These are phyloP conservation scores for Ceratobasidium sp. DNA, from an alignment of 1,284 basidiomycete species.

Conservation along the genomic window DNA sequence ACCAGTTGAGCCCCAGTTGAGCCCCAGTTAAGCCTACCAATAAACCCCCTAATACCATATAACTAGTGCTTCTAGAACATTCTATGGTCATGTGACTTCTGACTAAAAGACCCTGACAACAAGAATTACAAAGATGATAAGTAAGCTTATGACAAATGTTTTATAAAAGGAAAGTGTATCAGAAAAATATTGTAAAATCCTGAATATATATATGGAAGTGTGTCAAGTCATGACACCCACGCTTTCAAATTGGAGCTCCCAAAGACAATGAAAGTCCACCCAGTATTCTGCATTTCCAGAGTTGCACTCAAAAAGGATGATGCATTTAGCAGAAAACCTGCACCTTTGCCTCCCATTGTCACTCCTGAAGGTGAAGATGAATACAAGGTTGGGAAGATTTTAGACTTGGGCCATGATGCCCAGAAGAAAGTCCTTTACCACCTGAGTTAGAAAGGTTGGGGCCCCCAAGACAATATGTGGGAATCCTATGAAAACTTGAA, in stretches of 20 bases:
- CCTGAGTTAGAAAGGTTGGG: constrained; percentile 2
- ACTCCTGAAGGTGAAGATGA: constrained; percentile 42
- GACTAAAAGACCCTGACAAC: too few relatives aligned
- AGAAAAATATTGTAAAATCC: too few relatives aligned
- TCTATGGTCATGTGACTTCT: too few relatives aligned
- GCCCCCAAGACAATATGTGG: constrained; percentile 9
- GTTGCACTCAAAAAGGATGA: background rate
- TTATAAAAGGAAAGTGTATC: too few relatives aligned
- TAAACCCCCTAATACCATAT: too few relatives aligned
- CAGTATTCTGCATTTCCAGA: constrained; percentile 54
- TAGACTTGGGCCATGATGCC: constrained; percentile 24
- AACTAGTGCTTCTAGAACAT: too few relatives aligned
- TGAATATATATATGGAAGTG: too few relatives aligned
- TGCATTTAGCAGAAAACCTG: background rate
- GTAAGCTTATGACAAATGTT: too few relatives aligned
- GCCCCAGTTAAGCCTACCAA: too few relatives aligned
- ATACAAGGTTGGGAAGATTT: constrained; percentile 50
- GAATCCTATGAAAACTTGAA: background rate
- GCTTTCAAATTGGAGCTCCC: constrained; percentile 52
- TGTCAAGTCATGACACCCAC: background rate
- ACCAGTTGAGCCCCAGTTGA: too few relatives aligned
- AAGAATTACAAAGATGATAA: too few relatives aligned
- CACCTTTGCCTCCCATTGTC: constrained; percentile 34
- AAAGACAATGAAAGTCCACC: constrained; percentile 51
- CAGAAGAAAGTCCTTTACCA: background rate